Percentiles rank a stretch among this genome's conserved stretches.
phyloP scores from a whole-genome alignment of 2,329 filamentous ascomycete species.

The Penicillium sp. region DNA sequence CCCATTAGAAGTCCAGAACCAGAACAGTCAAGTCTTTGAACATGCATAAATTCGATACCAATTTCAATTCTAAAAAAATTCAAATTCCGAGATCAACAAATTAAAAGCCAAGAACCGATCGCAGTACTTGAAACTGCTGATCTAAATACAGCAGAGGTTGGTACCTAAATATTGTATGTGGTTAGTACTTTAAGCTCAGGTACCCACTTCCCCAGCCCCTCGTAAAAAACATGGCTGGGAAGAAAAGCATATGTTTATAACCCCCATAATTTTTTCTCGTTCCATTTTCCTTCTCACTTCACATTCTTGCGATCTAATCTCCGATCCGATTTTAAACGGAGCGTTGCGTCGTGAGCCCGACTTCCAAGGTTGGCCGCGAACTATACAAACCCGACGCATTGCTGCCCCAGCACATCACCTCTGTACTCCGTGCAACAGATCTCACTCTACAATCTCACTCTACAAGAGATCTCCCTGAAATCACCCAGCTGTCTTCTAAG shows the following conservation, averaged over 20 bases:
- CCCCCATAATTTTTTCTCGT: constrained; percentile 15
- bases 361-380: background rate
- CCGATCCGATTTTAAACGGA: background rate
- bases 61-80: background rate
- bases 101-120: background rate
- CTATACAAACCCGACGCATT: constrained; percentile 10
- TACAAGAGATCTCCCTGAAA: background rate
- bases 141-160: background rate
- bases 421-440: background rate
- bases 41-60: background rate
- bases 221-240: constrained; percentile 27
- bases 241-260: constrained; percentile 11
- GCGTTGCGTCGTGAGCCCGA: background rate
- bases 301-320: constrained; percentile 9
- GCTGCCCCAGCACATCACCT: background rate
- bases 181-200: constrained; percentile 1
- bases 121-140: background rate
- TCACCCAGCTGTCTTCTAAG: constrained; percentile 1
- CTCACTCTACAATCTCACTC: background rate
- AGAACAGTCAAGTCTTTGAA: background rate
- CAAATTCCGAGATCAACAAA: background rate
- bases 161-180: background rate
- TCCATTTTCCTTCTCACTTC: background rate
- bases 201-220: constrained; percentile 22
- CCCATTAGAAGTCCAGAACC: background rate